These are phyloP conservation scores for Plantago rigida DNA, from an alignment of 305 asterid species.

Conservation along the genomic window DNA sequence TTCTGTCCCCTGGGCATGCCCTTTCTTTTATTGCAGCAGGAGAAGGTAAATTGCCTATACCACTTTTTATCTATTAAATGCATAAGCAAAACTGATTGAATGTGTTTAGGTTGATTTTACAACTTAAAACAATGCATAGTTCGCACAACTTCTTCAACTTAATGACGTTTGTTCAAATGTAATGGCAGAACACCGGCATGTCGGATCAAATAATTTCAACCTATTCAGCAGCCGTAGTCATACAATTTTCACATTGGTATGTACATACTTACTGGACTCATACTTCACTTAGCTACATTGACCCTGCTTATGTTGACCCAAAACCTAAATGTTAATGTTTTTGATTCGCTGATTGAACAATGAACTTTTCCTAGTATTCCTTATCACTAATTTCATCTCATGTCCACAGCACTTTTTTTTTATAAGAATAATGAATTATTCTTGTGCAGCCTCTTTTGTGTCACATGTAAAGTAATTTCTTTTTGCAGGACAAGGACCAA, in stretches of 20 bases:
- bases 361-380: too few species aligned
- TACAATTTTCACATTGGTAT: conserved; percentile 91
- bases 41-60: conserved; percentile 50
- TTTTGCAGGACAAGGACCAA: too few species aligned
- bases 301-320: not conserved
- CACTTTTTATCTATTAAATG: conserved; percentile 7
- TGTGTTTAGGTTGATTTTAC: conserved; percentile 5
- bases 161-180: conserved; percentile 28
- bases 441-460: too few species aligned
- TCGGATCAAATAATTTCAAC: conserved; percentile 95
- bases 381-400: not conserved
- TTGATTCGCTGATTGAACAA: conserved; percentile 4
- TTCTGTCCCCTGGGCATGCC: conserved; percentile 97
- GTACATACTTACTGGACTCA: conserved; percentile 25
- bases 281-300: not conserved
- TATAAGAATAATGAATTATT: too few species aligned
- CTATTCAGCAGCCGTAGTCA: conserved; percentile 99
- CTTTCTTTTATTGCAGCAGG: conserved; percentile 99
- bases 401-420: too few species aligned
- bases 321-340: conserved; percentile 5
- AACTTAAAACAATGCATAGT: not conserved
- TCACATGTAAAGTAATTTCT: too few species aligned
- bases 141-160: conserved; percentile 5
- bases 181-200: conserved; percentile 91
- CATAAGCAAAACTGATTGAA: not conserved